Evolutionary conservation across 129 eudicot species (phyloP), one percentile per base, ranked within the genome.

Genomic region (Cynara cardunculus): DNA sequence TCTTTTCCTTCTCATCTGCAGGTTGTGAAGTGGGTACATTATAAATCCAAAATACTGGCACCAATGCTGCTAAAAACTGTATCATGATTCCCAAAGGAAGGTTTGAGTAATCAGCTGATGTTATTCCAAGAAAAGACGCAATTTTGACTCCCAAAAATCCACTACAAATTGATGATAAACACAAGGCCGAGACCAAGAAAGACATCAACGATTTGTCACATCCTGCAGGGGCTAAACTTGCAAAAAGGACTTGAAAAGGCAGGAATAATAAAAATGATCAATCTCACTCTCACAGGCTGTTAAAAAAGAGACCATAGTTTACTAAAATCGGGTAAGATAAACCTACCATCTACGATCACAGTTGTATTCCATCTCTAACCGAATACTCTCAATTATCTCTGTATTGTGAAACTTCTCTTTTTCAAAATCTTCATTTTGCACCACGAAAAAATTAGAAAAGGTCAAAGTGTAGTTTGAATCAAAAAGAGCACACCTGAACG

Each of bases 141-240:
- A 95, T 71, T 31, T 93, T 97, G 49, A 95, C 87, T 1, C 99
- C 99, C 62, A 92, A 86, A 78, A 95, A 88, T 59, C 97, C 99
- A 37, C 99, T 86, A 73, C 87, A 67, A 25, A 95, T 91, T 12
- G 99, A 90, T 13, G 99, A 90, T n/a, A 95, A 84, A 81, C 97
- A 90, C 85, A 95, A 49, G 7, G 93, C 88, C 22, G 97, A 90
- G 0, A 98, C 97, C 56, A 89, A 81, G 81, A 92, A 90, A 8
- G 99, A 91, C 96, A 94, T 92, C 27, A 95, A 82, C 0, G 99
- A 95, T 12, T 93, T 98, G 81, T 95, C 99, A 26, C 97, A 92
- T 0, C 99, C 99, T 0, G 87, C 34, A 14, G 97, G 97, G 56
- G 98, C 97, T 84, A 95, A 87, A 41, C 89, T 84, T 31, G 97